Evolutionary conservation across 768 basidiomycete species (phyloP).

Genomic region (Neoboletus magnificus): DNA sequence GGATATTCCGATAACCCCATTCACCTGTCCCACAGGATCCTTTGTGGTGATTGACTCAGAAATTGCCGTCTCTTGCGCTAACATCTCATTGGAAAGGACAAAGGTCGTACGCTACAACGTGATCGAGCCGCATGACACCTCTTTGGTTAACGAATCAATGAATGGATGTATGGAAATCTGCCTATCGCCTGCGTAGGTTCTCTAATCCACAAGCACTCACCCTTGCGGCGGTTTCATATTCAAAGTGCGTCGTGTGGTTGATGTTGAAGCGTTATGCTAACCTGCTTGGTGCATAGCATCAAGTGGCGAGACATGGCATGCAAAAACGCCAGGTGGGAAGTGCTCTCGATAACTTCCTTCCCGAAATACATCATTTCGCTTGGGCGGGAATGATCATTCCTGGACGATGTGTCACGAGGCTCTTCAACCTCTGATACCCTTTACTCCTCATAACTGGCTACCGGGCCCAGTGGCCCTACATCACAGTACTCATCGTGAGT

Average conservation of each 20-base stretch:
- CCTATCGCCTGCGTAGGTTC: not conserved
- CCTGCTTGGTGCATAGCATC: not conserved
- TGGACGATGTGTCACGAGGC: not conserved
- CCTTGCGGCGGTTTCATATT: not conserved
- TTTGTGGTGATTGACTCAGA: not conserved
- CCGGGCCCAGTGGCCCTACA: not conserved
- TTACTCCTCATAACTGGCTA: not conserved
- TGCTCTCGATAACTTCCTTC: not conserved
- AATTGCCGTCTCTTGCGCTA: not conserved
- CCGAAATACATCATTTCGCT: not conserved
- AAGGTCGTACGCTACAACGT: not conserved
- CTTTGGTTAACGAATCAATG: not conserved
- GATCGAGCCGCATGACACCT: not conserved
- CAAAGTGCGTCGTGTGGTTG: not conserved
- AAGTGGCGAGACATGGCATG: not conserved
- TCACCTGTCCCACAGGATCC: not conserved
- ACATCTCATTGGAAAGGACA: not conserved
- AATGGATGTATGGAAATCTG: not conserved
- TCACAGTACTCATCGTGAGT: not conserved
- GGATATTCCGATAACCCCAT: not conserved
- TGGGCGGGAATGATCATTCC: not conserved
- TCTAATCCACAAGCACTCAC: not conserved
- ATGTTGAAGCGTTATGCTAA: not conserved
- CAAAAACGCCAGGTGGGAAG: not conserved
- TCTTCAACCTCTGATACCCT: not conserved